Evolutionary conservation across 23 red algal species (phyloP), one percentile per base, ranked within the genome.

Genomic region (Chondrus crispus): DNA sequence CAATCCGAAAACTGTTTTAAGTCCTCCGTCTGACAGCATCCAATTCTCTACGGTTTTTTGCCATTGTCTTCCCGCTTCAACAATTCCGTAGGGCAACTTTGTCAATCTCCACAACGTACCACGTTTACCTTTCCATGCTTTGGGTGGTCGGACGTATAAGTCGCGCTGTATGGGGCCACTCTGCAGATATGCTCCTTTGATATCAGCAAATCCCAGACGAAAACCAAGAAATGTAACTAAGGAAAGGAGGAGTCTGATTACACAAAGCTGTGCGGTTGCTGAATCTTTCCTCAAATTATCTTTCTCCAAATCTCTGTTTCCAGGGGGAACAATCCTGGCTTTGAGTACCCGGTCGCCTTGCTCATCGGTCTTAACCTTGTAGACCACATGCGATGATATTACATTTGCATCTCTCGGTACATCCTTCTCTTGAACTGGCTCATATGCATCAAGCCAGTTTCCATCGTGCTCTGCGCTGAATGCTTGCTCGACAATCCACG

Each of bases 61-160:
- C 83, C 83, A 87, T 46, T 74, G 83, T 53, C 83, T 68, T 13
- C 83, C 83, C 50, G 83, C 83, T 62, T 87, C 60, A 44, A 58
- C 73, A 60, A 87, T 87, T 42, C 68, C 83, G 46, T 87, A 87
- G 13, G 62, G 62, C 29, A 72, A 63, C 24, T 87, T 87, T 10
- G 73, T 49, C 8, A 70, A 42, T 70, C 73, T 87, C 83, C 83
- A 87, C 46, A 87, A 50, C 12, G 51, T 45, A 30, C 83, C 83
- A n/a, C 83, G 57, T 42, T 72, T 66, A 16, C 3, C 46, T 42
- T 30, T 9, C 43, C 58, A 66, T 44, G 58, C 80, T 2, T 3
- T 19, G 2, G 77, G 43, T 3, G 48, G 77, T 13, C 77, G 77
- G 4, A 82, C 77, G 33, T 58, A 82, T 37, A 82, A 51, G 26